phyloP scores from a whole-genome alignment of 495 filamentous ascomycete genomes.

The Pseudoneurospora amorphoporcata region DNA sequence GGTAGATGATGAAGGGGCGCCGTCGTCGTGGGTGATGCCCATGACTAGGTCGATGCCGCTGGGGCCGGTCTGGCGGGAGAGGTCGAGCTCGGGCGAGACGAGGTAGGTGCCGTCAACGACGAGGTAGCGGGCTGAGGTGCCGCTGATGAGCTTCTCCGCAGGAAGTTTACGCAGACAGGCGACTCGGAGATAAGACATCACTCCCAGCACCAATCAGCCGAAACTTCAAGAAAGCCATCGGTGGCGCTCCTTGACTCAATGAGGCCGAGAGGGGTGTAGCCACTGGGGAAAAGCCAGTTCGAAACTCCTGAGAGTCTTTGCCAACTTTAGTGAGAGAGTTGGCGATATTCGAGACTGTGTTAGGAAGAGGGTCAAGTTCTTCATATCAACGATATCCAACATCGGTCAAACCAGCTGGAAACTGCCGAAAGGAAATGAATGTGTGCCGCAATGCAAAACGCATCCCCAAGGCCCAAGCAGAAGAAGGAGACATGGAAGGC shows the following conservation, averaged over 20 bases:
- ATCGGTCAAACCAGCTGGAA: background rate
- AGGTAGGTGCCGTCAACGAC: conserved; percentile 40
- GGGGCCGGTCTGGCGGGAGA: conserved; percentile 16
- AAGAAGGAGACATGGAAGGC: background rate
- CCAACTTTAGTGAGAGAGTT: background rate
- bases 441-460: background rate
- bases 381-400: background rate
- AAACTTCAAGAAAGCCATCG: background rate
- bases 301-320: background rate
- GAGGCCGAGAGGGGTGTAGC: background rate
- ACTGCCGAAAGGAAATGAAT: background rate
- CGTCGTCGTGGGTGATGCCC: conserved; percentile 41
- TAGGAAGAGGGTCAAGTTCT: background rate
- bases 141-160: conserved; percentile 18
- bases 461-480: background rate
- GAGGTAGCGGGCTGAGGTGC: conserved; percentile 26
- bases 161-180: conserved; percentile 37
- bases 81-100: conserved; percentile 22
- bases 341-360: background rate
- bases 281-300: background rate
- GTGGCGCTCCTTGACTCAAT: background rate
- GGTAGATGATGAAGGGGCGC: conserved; percentile 37
- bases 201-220: background rate
- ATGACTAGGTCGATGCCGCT: conserved; percentile 31
- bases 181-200: conserved; percentile 5